These are phyloP conservation scores for Pseudopediastrum boryanum DNA, from an alignment of 139 green algal genomes.

Conservation along the genomic window DNA sequence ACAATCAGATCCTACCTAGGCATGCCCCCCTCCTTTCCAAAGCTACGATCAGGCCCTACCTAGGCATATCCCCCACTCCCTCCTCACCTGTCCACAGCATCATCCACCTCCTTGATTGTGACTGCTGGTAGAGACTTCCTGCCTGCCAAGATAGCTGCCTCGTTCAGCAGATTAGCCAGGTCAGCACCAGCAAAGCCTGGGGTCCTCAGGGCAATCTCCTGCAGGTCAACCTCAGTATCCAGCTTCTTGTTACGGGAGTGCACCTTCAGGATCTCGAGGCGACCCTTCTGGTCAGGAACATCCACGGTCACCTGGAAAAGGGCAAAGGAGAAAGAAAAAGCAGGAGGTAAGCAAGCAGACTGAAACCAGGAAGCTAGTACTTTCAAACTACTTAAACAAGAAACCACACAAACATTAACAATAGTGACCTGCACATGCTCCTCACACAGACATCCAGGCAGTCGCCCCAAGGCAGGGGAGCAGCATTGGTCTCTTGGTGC, in stretches of 20 bases:
- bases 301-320: conserved; percentile 89
- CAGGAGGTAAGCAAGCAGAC: neutral
- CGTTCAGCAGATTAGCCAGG: conserved; percentile 98
- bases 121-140: conserved; percentile 75
- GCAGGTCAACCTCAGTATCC: conserved; percentile 89
- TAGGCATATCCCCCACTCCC: too few species aligned
- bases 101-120: conserved; percentile 91
- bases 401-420: too few species aligned
- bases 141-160: conserved; percentile 97
- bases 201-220: conserved; percentile 67
- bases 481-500: too few species aligned
- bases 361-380: too few species aligned
- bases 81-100: conserved; percentile 96
- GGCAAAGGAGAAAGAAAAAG: neutral
- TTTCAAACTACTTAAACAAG: too few species aligned
- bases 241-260: conserved; percentile 98
- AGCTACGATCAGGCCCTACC: too few species aligned
- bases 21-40: too few species aligned
- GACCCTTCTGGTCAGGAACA: conserved; percentile 95
- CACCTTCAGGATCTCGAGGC: conserved; percentile 94
- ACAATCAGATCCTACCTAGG: too few species aligned
- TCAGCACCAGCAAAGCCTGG: conserved; percentile 92
- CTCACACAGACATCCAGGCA: too few species aligned
- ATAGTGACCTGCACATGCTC: too few species aligned
- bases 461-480: too few species aligned